A percentile compares a stretch with the other conserved stretches of the same genome.
Conservation (phyloP, 164 flowering plant genomes). For the Kingdonia uniflora region DNA sequence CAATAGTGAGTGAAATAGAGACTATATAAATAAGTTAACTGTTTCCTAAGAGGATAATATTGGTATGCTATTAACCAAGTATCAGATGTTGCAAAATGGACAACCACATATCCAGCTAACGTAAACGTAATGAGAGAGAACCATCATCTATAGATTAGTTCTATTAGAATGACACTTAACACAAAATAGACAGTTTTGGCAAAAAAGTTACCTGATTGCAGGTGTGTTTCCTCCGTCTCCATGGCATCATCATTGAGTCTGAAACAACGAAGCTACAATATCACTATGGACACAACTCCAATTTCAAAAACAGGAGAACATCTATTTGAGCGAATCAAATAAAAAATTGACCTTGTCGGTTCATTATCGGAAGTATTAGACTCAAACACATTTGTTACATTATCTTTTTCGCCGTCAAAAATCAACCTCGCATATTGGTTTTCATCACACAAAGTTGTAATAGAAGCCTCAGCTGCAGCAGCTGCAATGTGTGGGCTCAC, state of each 20-base stretch:
- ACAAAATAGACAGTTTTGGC: too few relatives aligned
- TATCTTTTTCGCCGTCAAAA: constrained; percentile 33
- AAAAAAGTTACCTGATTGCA: constrained; percentile 29
- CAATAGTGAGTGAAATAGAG: too few relatives aligned
- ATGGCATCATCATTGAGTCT: constrained; percentile 31
- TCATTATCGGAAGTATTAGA: constrained; percentile 20
- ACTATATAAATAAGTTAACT: neutral
- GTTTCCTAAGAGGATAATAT: neutral
- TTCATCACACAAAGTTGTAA: constrained; percentile 57
- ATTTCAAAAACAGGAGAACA: neutral
- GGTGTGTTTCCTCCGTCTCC: constrained; percentile 21
- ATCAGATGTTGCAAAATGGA: too few relatives aligned
- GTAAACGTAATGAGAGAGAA: too few relatives aligned
- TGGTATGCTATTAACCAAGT: too few relatives aligned
- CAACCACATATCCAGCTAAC: too few relatives aligned
- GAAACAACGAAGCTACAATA: constrained; percentile 7
- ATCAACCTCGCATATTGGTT: constrained; percentile 44
- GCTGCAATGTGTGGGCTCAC: constrained; percentile 61
- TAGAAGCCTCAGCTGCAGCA: constrained; percentile 76
- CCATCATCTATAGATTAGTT: too few relatives aligned
- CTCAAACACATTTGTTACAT: constrained; percentile 10
- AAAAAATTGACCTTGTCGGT: constrained; percentile 29
- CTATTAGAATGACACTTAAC: too few relatives aligned
- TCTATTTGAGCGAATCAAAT: constrained; percentile 3
- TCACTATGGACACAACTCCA: neutral